Conservation (phyloP, 345 rosid genomes). For the Brassica nigra region DNA sequence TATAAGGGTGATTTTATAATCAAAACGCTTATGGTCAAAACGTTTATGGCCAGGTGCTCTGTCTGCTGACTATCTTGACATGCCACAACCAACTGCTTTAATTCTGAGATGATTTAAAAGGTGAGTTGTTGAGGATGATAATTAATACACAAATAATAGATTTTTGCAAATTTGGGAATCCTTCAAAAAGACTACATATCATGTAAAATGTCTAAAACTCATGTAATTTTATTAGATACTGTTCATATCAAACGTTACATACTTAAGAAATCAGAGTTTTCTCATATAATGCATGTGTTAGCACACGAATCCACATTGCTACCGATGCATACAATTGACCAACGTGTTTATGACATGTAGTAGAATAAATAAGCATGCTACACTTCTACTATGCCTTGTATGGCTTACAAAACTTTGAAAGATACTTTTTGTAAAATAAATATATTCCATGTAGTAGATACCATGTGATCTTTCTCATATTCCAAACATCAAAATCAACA, state of each 20-base stretch:
- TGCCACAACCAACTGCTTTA: constrained; percentile 72
- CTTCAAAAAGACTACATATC: neutral
- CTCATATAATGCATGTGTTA: neutral
- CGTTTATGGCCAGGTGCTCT: constrained; percentile 75
- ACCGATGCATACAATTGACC: neutral
- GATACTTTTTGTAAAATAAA: too few relatives aligned
- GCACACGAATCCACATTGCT: neutral
- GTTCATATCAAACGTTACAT: neutral
- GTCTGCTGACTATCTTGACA: constrained; percentile 53
- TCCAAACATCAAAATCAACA: neutral
- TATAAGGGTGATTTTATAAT: constrained; percentile 14
- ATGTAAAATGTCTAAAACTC: neutral
- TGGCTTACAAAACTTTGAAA: neutral
- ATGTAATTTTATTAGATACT: neutral
- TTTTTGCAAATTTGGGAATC: neutral
- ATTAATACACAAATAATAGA: neutral
- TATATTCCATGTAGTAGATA: neutral
- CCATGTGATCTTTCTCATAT: neutral
- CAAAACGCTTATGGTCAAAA: constrained; percentile 63
- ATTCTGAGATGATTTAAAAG: constrained; percentile 53
- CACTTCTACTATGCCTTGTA: neutral
- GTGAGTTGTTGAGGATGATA: constrained; percentile 41
- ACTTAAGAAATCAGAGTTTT: neutral
- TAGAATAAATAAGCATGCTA: neutral
- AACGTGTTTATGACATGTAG: neutral